Percentiles rank a stretch among this genome's conserved stretches.
These are phyloP conservation scores for Pleurotus djamor DNA, from an alignment of 768 basidiomycete species.

Conservation along the genomic window DNA sequence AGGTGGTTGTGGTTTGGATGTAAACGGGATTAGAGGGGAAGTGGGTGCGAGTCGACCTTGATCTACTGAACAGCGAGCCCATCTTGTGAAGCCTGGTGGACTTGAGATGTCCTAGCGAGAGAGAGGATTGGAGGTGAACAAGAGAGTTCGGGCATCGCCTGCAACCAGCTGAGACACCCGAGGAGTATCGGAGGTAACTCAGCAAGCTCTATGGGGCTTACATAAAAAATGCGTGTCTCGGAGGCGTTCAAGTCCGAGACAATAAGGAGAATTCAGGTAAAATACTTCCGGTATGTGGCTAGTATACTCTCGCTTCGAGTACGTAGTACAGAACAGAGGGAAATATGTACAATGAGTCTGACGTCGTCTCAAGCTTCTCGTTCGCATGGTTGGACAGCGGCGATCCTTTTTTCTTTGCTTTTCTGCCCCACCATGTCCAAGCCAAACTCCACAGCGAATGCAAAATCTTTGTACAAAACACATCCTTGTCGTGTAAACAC, in stretches of 20 bases:
- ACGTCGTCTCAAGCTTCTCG: too few species aligned
- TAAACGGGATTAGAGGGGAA: constrained; percentile 36
- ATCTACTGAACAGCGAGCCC: constrained; percentile 24
- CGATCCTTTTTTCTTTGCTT: neutral
- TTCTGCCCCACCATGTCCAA: neutral
- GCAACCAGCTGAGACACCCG: neutral
- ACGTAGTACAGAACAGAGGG: too few species aligned
- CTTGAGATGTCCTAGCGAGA: neutral
- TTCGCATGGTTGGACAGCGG: too few species aligned
- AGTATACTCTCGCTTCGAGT: too few species aligned
- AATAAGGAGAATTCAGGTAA: too few species aligned
- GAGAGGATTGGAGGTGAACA: neutral
- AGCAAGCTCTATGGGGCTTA: too few species aligned
- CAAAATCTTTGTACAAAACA: constrained; percentile 30
- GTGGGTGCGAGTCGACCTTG: constrained; percentile 25
- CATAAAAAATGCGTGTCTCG: too few species aligned
- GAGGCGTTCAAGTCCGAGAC: too few species aligned
- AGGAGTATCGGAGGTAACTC: too few species aligned
- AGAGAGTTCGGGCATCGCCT: constrained; percentile 1
- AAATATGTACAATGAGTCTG: too few species aligned
- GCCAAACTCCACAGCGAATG: neutral
- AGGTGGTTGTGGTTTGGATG: constrained; percentile 21
- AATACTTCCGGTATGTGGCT: too few species aligned
- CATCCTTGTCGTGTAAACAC: constrained; percentile 44
- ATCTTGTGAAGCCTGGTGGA: constrained; percentile 11